A percentile compares a stretch with the other conserved stretches of the same genome.
Evolutionary conservation across 2,329 filamentous ascomycete species (phyloP).

Genomic region (Microthyrium microscopicum): DNA sequence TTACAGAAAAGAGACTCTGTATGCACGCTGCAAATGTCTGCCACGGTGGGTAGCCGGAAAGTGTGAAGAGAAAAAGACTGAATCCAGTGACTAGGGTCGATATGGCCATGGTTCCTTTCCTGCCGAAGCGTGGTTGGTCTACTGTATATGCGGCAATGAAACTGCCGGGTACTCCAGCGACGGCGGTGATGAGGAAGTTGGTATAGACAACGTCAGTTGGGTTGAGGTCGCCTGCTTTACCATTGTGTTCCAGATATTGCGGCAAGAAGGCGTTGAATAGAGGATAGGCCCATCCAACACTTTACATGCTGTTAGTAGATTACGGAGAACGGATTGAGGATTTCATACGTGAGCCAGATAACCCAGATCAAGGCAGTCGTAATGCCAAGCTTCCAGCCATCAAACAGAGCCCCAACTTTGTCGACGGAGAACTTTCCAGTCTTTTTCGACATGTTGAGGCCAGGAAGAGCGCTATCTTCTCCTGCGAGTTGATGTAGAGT

Average conservation of each 20-base stretch:
- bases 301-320: neutral
- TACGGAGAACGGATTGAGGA: conserved; percentile 23
- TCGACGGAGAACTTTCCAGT: conserved; percentile 49
- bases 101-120: conserved; percentile 53
- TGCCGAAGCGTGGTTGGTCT: conserved; percentile 52
- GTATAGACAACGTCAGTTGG: conserved; percentile 37
- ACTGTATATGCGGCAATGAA: conserved; percentile 60
- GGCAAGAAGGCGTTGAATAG: conserved; percentile 86
- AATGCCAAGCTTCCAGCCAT: conserved; percentile 28
- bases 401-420: conserved; percentile 48
- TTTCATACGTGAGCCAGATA: conserved; percentile 66
- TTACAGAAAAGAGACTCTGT: conserved; percentile 48
- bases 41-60: conserved; percentile 37
- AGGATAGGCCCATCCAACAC: too few species aligned
- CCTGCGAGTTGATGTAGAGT: conserved; percentile 40
- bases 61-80: conserved; percentile 50
- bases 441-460: conserved; percentile 40
- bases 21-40: conserved; percentile 52
- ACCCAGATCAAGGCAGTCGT: conserved; percentile 49
- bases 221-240: conserved; percentile 18
- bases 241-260: conserved; percentile 55
- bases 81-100: conserved; percentile 50
- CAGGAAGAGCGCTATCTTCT: conserved; percentile 20
- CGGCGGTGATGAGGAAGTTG: conserved; percentile 66
- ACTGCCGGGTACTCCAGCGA: conserved; percentile 61